Conservation (phyloP, 495 filamentous ascomycete genomes). For the Aspergillus carlsbadensis region DNA sequence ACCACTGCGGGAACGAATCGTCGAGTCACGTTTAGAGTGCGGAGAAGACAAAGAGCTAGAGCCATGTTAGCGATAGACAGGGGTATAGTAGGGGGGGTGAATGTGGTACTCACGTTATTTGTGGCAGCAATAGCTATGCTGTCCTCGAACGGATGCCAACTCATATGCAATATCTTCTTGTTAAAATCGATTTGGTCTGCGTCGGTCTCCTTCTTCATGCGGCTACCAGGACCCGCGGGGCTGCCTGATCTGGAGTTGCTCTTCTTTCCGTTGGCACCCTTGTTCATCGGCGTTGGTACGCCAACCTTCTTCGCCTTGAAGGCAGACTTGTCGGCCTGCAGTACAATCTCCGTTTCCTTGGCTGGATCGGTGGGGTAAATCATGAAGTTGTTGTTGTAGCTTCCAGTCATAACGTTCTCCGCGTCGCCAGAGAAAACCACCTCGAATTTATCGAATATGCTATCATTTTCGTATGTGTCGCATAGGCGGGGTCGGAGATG, state of each 20-base stretch:
- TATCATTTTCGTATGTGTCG: constrained; percentile 99
- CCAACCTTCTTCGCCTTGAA: constrained; percentile 99
- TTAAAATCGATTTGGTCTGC: constrained; percentile 99
- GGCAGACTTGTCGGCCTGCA: constrained; percentile 97
- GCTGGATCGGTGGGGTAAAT: constrained; percentile 96
- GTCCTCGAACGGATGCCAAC: constrained; percentile 99
- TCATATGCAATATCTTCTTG: constrained; percentile 99
- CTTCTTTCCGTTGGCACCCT: constrained; percentile 73
- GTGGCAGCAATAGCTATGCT: constrained; percentile 99
- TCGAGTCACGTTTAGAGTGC: constrained; percentile 65
- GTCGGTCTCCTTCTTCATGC: constrained; percentile 99
- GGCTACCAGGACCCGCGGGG: constrained; percentile 84
- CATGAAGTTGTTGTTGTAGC: constrained; percentile 99
- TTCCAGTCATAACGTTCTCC: constrained; percentile 99
- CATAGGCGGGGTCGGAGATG: constrained; percentile 92
- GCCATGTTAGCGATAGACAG: too few species aligned
- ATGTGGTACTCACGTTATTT: constrained; percentile 79
- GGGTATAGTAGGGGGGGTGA: too few species aligned
- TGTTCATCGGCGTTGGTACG: constrained; percentile 95
- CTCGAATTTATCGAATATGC: constrained; percentile 99
- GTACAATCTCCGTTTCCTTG: constrained; percentile 93
- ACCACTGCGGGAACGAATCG: constrained; percentile 28
- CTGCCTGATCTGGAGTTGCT: constrained; percentile 82
- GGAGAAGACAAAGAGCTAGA: constrained; percentile 97
- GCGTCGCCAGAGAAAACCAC: constrained; percentile 98